A percentile compares a stretch with the other conserved stretches of the same genome.
phyloP scores from a whole-genome alignment of 1,284 basidiomycete species.

The Pseudozyma sp. region DNA sequence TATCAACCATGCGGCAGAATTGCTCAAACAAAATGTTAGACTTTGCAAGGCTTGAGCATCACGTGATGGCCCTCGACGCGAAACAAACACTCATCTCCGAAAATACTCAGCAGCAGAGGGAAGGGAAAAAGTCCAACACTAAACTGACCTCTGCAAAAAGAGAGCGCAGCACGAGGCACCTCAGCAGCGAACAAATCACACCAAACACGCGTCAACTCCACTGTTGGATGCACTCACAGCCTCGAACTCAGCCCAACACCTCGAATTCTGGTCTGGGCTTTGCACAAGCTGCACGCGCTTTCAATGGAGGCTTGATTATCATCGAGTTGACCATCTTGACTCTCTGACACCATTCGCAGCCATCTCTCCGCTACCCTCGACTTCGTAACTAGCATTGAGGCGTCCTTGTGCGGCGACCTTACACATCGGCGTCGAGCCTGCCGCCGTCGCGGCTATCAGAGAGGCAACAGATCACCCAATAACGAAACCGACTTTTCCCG shows the following conservation, averaged over 20 bases:
- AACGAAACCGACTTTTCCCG: background rate
- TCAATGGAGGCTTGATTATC: background rate
- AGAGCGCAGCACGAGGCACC: background rate
- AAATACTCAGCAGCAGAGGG: background rate
- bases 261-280: background rate
- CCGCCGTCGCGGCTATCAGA: constrained; percentile 7
- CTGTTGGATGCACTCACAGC: background rate
- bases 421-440: constrained; percentile 16
- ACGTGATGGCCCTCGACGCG: constrained; percentile 45
- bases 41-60: constrained; percentile 1
- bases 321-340: background rate
- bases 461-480: background rate
- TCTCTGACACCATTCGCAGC: background rate
- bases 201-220: constrained; percentile 3
- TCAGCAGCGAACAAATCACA: background rate
- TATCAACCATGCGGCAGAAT: no score
- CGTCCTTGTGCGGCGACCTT: constrained; percentile 1
- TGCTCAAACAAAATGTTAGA: background rate
- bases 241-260: background rate
- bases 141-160: background rate
- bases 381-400: background rate
- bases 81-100: constrained; percentile 11
- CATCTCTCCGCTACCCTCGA: background rate
- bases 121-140: constrained; percentile 4
- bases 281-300: background rate